Evolutionary conservation across 2,329 filamentous ascomycete genomes (phyloP).

Genomic region (Pseudopyrenochaeta lycopersici): DNA sequence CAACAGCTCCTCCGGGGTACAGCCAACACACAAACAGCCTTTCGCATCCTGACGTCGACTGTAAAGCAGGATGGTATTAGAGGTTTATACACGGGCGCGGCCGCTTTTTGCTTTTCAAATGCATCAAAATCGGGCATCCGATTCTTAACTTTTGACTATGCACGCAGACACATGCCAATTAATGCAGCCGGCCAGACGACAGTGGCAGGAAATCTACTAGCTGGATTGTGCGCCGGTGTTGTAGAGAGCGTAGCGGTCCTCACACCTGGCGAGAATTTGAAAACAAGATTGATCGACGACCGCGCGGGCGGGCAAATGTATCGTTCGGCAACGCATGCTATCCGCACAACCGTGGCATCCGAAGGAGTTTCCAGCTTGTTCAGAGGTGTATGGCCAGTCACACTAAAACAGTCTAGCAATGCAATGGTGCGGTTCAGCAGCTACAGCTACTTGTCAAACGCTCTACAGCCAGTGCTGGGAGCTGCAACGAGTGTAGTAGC

Average conservation of each 20-base stretch:
- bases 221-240: constrained; percentile 11
- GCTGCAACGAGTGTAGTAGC: constrained; percentile 8
- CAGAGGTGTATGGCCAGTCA: constrained; percentile 11
- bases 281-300: constrained; percentile 16
- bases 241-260: constrained; percentile 13
- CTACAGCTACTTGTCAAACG: constrained; percentile 6
- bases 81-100: constrained; percentile 6
- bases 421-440: constrained; percentile 19
- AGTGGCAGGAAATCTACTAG: constrained; percentile 6
- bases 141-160: constrained; percentile 13
- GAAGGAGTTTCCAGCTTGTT: constrained; percentile 11
- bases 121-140: constrained; percentile 15
- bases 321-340: constrained; percentile 4
- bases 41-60: background rate
- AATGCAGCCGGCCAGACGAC: constrained; percentile 5
- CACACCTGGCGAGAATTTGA: constrained; percentile 13
- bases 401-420: constrained; percentile 14
- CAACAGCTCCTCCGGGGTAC: constrained; percentile 7
- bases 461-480: constrained; percentile 3
- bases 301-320: background rate
- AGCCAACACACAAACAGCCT: background rate
- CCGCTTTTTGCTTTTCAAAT: constrained; percentile 12
- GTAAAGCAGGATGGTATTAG: background rate
- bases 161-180: constrained; percentile 4
- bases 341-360: constrained; percentile 1